Evolutionary conservation across 202 grass and related monocot genomes (phyloP), one percentile per base, ranked within the genome.

Genomic region (Zizania palustris): DNA sequence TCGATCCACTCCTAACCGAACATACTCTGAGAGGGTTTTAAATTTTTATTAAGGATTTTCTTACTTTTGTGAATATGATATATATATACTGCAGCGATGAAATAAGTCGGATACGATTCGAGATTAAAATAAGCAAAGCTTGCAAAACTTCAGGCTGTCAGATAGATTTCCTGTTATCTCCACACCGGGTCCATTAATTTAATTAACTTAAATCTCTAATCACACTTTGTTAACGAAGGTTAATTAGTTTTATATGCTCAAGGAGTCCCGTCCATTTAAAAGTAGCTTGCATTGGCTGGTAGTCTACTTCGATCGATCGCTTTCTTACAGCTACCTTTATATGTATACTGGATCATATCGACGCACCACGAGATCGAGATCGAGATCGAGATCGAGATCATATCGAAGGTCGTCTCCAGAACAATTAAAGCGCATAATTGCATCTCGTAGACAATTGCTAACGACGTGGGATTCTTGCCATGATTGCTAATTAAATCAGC

Each of bases 401-500:
- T n/a, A n/a, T n/a, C n/a, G 28, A 28, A 2, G 2, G 28, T 28
- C 28, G 38, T 76, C 66, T 38, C 14, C 36, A 65, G 6, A 20
- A 57, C 71, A 81, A 10, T 51, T 20, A 40, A 15, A 45, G 19
- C 33, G 9, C 84, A 42, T 65, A 56, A 77, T 77, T 65, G 49
- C 72, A 18, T 9, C 65, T 62, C 57, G 58, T 28, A 77, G 84
- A 41, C 66, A 39, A 39, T 82, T 72, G 73, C 35, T 82, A 87
- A 67, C 60, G 73, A 82, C 84, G 50, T 60, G 79, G 73, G 73
- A 82, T 87, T 66, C 50, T 72, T 19, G 73, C 35, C 61, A 82
- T 87, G 73, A 87, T 87, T 77, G n/a, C 73, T 37, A 66, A 77
- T 72, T 72, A 66, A 77, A 77, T 72, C 41, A 65, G 58, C 5